Evolutionary conservation across 2,329 filamentous ascomycete species (phyloP), one percentile per base, ranked within the genome.

Genomic region (Trichoderma endophyticum): DNA sequence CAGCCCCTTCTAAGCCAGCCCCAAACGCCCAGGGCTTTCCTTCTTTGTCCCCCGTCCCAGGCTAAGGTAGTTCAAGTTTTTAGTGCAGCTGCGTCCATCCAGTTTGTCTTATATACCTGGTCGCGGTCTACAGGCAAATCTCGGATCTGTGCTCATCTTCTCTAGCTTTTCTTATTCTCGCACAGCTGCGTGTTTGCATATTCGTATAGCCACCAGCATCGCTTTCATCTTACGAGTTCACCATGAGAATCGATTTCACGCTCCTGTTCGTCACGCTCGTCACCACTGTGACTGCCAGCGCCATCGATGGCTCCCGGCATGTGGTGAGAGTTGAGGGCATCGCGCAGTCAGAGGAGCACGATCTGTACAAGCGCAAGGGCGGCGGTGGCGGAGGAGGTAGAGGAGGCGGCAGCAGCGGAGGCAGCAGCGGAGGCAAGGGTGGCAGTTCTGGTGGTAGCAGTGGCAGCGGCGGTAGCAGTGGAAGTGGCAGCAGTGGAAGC

Each of bases 311-410:
- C 15, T 75, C 75, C 54, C 76, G 75, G 26, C 71, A 76, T 72
- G 72, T 77, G 68, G 75, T 76, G 32, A 77, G 74, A 72, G 72
- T 74, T 24, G 78, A 77, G 39, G 63, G 76, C 9, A 66, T 73
- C 12, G 75, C 77, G 8, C 74, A 75, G 48, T 68, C 74, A 30
- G 76, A 81, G 32, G 77, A 80, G 68, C 79, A 85, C 68, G 84
- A 89, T 36, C 79, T 90, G 26, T 89, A 84, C 82, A 90, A 89
- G 82, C 85, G 89, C 74, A 87, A 87, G 76, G 89, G 89, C 43
- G 89, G 89, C 62, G 89, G 88, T 7, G 87, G 87, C 9, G 81
- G 86, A 12, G 86, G 87, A 63, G 82, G 84, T 21, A 80, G 84
- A 72, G 84, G 85, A 18, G 76, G 81, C 30, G 76, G 81, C 15